These are phyloP conservation scores for Beauveria brongniartii DNA, from an alignment of 2,329 filamentous ascomycete species.

Conservation along the genomic window DNA sequence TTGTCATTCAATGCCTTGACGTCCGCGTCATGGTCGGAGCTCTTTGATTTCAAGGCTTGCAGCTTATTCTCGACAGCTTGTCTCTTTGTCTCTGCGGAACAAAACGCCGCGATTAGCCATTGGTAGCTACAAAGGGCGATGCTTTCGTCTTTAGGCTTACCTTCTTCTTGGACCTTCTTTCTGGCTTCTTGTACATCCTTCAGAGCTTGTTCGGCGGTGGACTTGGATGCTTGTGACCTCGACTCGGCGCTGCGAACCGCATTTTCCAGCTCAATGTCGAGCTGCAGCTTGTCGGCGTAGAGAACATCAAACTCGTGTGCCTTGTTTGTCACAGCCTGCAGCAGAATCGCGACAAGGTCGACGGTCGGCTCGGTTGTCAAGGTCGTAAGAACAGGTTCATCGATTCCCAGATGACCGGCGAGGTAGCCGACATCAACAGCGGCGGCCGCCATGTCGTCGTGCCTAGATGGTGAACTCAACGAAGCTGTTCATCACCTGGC, in stretches of 20 bases:
- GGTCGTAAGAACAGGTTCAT: conserved; percentile 53
- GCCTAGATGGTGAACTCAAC: conserved; percentile 17
- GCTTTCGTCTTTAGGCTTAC: conserved; percentile 38
- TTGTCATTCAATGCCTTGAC: conserved; percentile 71
- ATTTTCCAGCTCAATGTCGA: conserved; percentile 90
- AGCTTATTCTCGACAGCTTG: conserved; percentile 75
- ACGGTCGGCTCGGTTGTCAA: conserved; percentile 62
- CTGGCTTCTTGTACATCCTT: conserved; percentile 77
- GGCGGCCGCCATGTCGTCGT: conserved; percentile 34
- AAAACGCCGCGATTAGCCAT: conserved; percentile 12
- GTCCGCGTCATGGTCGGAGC: conserved; percentile 65
- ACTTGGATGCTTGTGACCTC: conserved; percentile 73
- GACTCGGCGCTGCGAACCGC: conserved; percentile 76
- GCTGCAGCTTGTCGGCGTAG: conserved; percentile 77
- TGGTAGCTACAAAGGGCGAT: conserved; percentile 2
- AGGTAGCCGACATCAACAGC: conserved; percentile 64
- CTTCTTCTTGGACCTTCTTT: conserved; percentile 73
- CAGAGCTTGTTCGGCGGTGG: conserved; percentile 71
- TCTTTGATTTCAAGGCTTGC: conserved; percentile 66
- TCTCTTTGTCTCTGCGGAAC: conserved; percentile 60
- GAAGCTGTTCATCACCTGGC: conserved; percentile 9
- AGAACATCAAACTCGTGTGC: conserved; percentile 76
- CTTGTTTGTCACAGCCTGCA: conserved; percentile 68
- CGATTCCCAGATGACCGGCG: conserved; percentile 61
- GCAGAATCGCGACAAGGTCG: conserved; percentile 67